Base-by-base conservation (phyloP, 2,329 filamentous ascomycete genomes). In the Xylariaceae sp. region DNA sequence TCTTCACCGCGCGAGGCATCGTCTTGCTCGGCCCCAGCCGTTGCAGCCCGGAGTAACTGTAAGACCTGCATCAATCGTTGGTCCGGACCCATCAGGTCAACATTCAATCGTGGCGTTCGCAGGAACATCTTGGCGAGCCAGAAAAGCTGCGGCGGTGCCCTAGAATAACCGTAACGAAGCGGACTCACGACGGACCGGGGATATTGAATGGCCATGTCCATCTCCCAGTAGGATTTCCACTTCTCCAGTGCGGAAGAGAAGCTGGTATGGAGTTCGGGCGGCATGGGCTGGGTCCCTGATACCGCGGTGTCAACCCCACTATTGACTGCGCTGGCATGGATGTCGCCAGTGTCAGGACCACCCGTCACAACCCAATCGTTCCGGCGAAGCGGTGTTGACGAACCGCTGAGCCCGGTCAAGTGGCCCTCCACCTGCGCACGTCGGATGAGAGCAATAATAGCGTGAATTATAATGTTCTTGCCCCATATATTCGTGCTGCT, bases 381-480 rank as follows among this genome's bases (percentile, higher is more conserved):
- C 45, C 80, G 77, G 30, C 79, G 78, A 46, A 81, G 70, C 32
- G 84, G 83, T 1, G 83, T 84, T 53, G 74, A 77, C 43, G 78
- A 74, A 39, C 72, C 69, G 58, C 65, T 68, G 44, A 71, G 57
- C 31, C 71, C 65, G 29, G 65, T 62, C 6, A 71, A 61, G 50
- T 67, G 70, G 4, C 74, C 76, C 43, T 74, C 73, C 2, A 72
- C 61, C 54, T 75, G 73, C 8, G 71, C 73, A 35, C 70, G 70
- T 51, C 71, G 70, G 59, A 89, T 80, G 60, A 87, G 77, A 4
- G 81, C 76, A 53, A 88, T 76, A 50, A 91, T 73, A 9, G 80
- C 82, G 64, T 90, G 87, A 6, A 90, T 81, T 46, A 90, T 70
- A 53, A 90, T 80, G 63, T 89, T 89, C 65, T 90, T 90, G 37